These are phyloP conservation scores for Polytrichum commune DNA, from an alignment of 225 moss, liverwort and hornwort species.

Conservation along the genomic window DNA sequence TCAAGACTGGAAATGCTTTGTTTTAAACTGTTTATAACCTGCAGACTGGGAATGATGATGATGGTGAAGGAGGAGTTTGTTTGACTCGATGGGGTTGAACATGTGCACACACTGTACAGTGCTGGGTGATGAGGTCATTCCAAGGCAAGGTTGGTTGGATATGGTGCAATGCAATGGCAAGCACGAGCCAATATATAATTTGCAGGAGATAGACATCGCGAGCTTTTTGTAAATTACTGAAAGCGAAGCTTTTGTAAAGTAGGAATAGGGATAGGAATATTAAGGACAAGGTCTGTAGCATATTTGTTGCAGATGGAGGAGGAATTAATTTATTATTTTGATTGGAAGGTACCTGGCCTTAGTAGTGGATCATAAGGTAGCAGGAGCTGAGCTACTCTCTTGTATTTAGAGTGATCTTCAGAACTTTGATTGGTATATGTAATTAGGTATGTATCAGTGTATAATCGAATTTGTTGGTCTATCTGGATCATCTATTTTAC, in stretches of 20 bases:
- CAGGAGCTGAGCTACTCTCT: no score
- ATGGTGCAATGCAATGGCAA: conserved; percentile 8
- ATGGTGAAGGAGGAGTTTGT: not conserved
- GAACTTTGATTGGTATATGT: no score
- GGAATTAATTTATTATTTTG: no score
- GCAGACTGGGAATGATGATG: conserved; percentile 22
- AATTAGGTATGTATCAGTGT: no score
- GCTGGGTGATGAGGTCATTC: conserved; percentile 32
- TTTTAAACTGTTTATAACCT: conserved; percentile 31
- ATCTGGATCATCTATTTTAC: no score
- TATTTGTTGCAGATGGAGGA: no score
- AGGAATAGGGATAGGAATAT: not conserved
- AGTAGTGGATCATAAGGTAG: no score
- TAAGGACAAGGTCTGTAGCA: no score
- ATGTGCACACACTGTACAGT: conserved; percentile 48
- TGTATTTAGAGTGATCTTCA: no score
- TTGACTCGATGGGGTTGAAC: conserved; percentile 11
- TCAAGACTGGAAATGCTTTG: no score
- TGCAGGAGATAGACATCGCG: conserved; percentile 40
- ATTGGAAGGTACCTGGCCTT: no score
- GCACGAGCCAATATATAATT: conserved; percentile 7
- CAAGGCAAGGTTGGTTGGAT: conserved; percentile 11
- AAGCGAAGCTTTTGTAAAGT: conserved; percentile 27
- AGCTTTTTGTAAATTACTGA: conserved; percentile 30
- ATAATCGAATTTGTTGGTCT: no score